A percentile compares a stretch with the other conserved stretches of the same genome.
phyloP scores from a whole-genome alignment of 2,329 filamentous ascomycete genomes.

The Microcyclospora pomicola region DNA sequence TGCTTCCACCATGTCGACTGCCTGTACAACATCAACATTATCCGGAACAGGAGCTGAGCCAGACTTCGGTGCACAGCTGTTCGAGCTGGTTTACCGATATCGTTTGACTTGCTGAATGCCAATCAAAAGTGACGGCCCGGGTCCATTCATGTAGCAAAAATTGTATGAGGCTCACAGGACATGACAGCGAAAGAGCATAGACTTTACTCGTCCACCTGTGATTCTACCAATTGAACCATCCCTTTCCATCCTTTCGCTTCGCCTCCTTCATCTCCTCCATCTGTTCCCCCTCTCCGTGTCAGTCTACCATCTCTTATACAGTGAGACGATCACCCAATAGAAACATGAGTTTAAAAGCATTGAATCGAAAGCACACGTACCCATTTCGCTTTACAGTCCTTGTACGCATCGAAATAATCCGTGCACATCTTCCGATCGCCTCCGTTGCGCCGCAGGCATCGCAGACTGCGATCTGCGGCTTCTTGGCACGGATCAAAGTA shows the following conservation, averaged over 20 bases:
- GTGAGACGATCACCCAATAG: not conserved
- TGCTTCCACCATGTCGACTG: not conserved
- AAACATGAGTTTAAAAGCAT: not conserved
- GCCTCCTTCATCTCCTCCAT: constrained; percentile 34
- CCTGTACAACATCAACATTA: not conserved
- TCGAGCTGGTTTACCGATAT: not conserved
- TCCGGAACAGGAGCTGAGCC: not conserved
- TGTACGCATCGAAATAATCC: constrained; percentile 92
- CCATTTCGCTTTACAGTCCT: constrained; percentile 91
- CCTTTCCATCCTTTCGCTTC: constrained; percentile 25
- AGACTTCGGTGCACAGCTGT: not conserved
- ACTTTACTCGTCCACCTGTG: not conserved
- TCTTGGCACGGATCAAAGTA: constrained; percentile 95
- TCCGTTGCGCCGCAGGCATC: constrained; percentile 75
- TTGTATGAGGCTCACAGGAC: not conserved
- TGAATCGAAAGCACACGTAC: constrained; percentile 38
- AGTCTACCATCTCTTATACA: not conserved
- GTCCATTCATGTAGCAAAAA: too few relatives aligned
- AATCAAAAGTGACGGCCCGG: too few relatives aligned
- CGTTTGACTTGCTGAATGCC: too few relatives aligned
- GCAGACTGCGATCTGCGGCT: constrained; percentile 69
- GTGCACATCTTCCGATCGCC: constrained; percentile 80
- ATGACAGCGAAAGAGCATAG: not conserved
- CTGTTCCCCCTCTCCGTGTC: constrained; percentile 14
- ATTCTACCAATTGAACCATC: constrained; percentile 16